Evolutionary conservation across 1,139 yeast genomes (phyloP).

Genomic region (Diutina catenulata): DNA sequence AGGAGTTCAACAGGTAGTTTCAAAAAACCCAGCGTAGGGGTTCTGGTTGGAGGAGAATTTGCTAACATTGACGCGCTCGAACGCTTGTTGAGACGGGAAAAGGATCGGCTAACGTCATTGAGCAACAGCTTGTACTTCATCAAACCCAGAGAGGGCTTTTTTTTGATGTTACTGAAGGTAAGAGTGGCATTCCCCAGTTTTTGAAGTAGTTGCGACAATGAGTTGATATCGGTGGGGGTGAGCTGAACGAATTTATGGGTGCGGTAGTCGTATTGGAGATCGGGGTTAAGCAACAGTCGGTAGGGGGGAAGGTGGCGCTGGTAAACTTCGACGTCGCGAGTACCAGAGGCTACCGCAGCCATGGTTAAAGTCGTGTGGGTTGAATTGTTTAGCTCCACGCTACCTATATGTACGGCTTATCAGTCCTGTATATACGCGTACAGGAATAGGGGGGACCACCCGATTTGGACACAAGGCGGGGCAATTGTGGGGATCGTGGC

Average conservation of each 20-base stretch:
- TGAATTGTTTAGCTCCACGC: no score
- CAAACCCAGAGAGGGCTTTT: slow-evolving; percentile 14
- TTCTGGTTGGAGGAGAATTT: background rate
- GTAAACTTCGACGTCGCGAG: slow-evolving; percentile 2
- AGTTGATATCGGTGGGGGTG: slow-evolving; percentile 13
- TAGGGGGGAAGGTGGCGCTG: slow-evolving; percentile 27
- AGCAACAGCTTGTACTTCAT: slow-evolving; percentile 34
- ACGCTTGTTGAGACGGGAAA: background rate
- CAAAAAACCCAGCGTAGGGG: background rate
- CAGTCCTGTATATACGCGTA: no score
- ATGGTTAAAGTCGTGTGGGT: no score
- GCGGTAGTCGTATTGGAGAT: slow-evolving; percentile 30
- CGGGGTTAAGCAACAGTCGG: slow-evolving; percentile 31
- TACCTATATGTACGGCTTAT: no score
- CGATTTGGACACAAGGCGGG: no score
- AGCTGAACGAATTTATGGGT: slow-evolving; percentile 30
- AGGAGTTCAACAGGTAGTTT: background rate
- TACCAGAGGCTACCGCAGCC: no score
- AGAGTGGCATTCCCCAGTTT: background rate
- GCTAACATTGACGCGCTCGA: no score
- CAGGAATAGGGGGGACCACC: no score
- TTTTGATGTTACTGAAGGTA: slow-evolving; percentile 6
- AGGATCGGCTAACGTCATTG: slow-evolving; percentile 20
- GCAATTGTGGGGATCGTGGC: no score
- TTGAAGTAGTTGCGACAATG: slow-evolving; percentile 8